phyloP scores from a whole-genome alignment of 208 protist species.

The Leishmania lainsoni region DNA sequence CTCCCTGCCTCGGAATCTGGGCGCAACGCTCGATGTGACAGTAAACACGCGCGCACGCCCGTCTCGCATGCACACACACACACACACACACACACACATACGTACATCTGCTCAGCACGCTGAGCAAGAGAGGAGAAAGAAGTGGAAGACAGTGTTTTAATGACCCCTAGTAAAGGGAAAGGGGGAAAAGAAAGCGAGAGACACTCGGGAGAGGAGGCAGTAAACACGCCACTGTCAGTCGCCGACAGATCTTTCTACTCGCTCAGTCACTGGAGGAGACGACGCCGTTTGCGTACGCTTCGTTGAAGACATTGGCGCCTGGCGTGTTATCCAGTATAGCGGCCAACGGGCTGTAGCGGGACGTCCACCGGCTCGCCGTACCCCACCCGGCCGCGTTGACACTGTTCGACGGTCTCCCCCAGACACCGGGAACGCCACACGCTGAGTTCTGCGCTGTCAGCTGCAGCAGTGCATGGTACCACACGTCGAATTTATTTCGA shows the following conservation, averaged over 20 bases:
- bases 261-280: constrained; percentile 43
- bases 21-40: background rate
- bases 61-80: background rate
- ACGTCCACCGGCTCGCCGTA: constrained; percentile 42
- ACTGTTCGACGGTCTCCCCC: constrained; percentile 46
- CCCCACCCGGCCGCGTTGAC: constrained; percentile 29
- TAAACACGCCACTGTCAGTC: background rate
- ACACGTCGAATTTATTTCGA: constrained; percentile 79
- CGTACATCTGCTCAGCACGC: background rate
- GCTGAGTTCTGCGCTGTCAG: constrained; percentile 44
- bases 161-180: background rate
- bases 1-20: background rate
- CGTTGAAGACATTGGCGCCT: constrained; percentile 16
- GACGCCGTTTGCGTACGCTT: background rate
- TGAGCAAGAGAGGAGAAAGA: background rate
- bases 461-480: constrained; percentile 61
- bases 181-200: background rate
- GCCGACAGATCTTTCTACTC: background rate
- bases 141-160: too few species aligned
- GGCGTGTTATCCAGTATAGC: constrained; percentile 36
- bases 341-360: constrained; percentile 62
- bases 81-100: background rate
- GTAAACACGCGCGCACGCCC: background rate
- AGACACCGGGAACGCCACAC: constrained; percentile 41
- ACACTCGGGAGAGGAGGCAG: background rate